Percentiles rank a stretch among this genome's conserved stretches.
These are phyloP conservation scores for Neonectria hederae DNA, from an alignment of 2,329 filamentous ascomycete genomes.

Conservation along the genomic window DNA sequence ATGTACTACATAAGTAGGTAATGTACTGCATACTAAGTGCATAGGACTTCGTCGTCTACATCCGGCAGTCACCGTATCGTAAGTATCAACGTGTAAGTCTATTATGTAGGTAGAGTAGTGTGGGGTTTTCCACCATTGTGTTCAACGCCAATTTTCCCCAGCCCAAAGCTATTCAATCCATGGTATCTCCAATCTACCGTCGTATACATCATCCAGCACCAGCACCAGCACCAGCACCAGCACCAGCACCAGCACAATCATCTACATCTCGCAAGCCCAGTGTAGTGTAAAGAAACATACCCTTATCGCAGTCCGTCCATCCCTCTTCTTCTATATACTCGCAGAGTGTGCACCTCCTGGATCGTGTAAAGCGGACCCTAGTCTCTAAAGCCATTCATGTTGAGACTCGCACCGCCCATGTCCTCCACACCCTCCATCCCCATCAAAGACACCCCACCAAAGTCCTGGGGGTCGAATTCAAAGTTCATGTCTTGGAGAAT, in stretches of 20 bases:
- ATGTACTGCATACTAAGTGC: neutral
- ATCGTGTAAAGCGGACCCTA: conserved; percentile 40
- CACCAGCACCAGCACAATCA: neutral
- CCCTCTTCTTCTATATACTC: conserved; percentile 3
- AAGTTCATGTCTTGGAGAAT: conserved; percentile 57
- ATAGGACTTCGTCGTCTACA: neutral
- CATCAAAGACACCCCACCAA: conserved; percentile 37
- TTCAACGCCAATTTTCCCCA: neutral
- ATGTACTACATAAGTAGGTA: neutral
- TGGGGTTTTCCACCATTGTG: neutral
- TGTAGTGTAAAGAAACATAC: neutral
- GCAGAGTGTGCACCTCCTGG: conserved; percentile 27
- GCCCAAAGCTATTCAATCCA: conserved; percentile 3
- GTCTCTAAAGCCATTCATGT: conserved; percentile 34
- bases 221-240: neutral
- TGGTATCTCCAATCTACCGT: conserved; percentile 12
- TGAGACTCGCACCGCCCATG: conserved; percentile 44
- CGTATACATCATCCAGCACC: conserved; percentile 3
- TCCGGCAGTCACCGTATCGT: neutral
- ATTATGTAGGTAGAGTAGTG: neutral
- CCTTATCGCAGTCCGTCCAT: conserved; percentile 6
- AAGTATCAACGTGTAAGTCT: neutral
- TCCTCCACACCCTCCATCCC: conserved; percentile 44
- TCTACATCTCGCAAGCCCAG: conserved; percentile 5
- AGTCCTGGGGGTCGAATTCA: conserved; percentile 48